Base-by-base conservation (phyloP, 768 basidiomycete genomes). In the Lactifluus piperatus region DNA sequence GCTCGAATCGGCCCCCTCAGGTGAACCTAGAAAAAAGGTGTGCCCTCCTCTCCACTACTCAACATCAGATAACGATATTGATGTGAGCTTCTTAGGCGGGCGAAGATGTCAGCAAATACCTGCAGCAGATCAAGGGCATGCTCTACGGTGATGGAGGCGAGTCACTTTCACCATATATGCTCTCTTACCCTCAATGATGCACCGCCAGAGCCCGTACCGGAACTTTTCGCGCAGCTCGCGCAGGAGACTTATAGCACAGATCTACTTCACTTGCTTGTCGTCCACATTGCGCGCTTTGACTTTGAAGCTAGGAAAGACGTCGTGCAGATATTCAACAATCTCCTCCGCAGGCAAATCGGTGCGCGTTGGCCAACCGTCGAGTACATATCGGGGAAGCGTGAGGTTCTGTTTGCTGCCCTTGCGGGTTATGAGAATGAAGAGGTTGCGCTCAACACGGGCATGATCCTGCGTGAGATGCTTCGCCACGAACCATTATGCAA, bases 381-480 rank as follows among this genome's bases (percentile, higher is more conserved):
- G 65, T 94, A 97, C 67, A 81, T 98, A 16, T 79, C 79, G 8
- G 81, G 81, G 37, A 88, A 89, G 67, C 85, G 80, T 9, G 86
- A 88, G 32, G 79, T 88, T 34, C 73, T 89, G 49, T 97, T 97
- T 68, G 84, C 90, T 2, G 82, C 93, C 8, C 78, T 98, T 48
- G 87, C 84, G 56, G 94, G 94, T 7, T 99, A 99, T 69, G 86
- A 86, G 74, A 94, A 97, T 67, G 91, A 97, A 70, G 95, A 98
- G 61, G 79, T 98, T 55, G 94, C 94, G 9, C 79, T 99, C 58
- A 99, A 99, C 67, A 97, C 95, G 0, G 95, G 97, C 9, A 95
- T 97, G 93, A 89, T 98, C 57, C 76, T 99, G 51, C 90, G 91
- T 68, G 97, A 98, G 75, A 97, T 98, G 90, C 74, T 99, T 64